Conservation (phyloP, 2,329 filamentous ascomycete genomes). For the Bipolaris victoriae region DNA sequence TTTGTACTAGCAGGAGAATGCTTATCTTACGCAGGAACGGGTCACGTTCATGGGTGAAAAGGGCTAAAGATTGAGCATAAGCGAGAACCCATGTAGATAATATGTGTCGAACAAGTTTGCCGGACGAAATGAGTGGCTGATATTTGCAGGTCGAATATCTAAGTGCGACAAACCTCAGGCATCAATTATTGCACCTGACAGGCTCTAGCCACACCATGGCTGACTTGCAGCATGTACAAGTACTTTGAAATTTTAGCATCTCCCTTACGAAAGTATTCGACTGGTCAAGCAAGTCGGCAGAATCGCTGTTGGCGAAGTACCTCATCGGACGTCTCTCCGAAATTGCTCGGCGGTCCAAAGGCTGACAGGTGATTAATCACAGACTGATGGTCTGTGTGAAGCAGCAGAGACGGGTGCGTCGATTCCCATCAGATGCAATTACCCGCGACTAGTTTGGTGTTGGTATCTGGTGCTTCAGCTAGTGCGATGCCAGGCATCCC, state of each 20-base stretch:
- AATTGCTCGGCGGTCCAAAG: background rate
- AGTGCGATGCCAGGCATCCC: constrained; percentile 6
- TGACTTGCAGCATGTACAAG: background rate
- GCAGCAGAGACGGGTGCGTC: background rate
- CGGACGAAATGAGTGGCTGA: constrained; percentile 1
- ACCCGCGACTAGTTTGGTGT: constrained; percentile 10
- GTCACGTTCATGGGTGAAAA: background rate
- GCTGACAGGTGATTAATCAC: background rate
- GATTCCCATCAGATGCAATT: constrained; percentile 2
- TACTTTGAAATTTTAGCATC: background rate
- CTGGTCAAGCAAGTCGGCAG: background rate
- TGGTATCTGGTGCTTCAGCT: constrained; percentile 5
- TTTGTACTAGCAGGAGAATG: constrained; percentile 4
- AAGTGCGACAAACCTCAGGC: background rate
- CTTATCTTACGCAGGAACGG: constrained; percentile 7
- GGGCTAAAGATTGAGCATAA: constrained; percentile 8
- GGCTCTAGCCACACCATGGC: background rate
- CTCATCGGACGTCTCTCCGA: background rate
- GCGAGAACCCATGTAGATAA: constrained; percentile 4
- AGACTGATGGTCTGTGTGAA: background rate
- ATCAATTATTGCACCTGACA: background rate
- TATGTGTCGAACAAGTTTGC: background rate
- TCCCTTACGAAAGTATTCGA: background rate
- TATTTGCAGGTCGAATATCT: background rate
- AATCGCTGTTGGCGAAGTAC: background rate